Base-by-base conservation (phyloP, 2,329 filamentous ascomycete species). In the Ophiostoma montium region DNA sequence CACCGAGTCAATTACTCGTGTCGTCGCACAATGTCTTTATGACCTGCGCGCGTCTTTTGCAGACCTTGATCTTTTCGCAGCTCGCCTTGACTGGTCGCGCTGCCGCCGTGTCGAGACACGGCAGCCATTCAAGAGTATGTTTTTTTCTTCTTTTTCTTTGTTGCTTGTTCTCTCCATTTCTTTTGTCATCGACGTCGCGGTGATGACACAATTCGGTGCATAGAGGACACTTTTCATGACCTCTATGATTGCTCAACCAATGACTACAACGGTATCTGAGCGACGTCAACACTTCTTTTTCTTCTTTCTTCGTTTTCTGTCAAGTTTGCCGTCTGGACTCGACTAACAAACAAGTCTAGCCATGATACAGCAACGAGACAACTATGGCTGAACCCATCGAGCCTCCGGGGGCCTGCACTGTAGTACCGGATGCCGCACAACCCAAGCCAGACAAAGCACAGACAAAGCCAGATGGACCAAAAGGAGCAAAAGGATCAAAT, bases 181-280 rank as follows among this genome's bases (percentile, higher is more conserved):
- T 13, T 8, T 11, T 13, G 30, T 12, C 9, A 13, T n/a, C 31
- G 30, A 8, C 38, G 47, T 68, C 66, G 70, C 70, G 62, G 61
- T 82, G 79, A 83, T 82, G 79, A 82, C 72, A 75, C 66, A 65
- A 65, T 59, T 57, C 59, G 65, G 72, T 70, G 71, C 76, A 68
- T 71, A 80, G 74, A 75, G 72, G 70, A 68, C 64, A 69, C 69
- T 72, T 73, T 71, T 72, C 65, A 70, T 67, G 70, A 62, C 70
- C 75, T 77, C 74, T 56, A 67, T 82, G 79, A 72, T 68, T 67
- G 76, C 73, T 70, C 70, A 74, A 74, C 61, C 65, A 38, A 30
- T 66, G 85, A 92, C 86, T 92, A 92, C 85, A 90, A 92, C 86
- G 86, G 86, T 92, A 92, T 92, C 86, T 92, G 86, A 92, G 76